A percentile compares a stretch with the other conserved stretches of the same genome.
These are phyloP conservation scores for Smallanthus sonchifolius DNA, from an alignment of 129 eudicot species.

Conservation along the genomic window DNA sequence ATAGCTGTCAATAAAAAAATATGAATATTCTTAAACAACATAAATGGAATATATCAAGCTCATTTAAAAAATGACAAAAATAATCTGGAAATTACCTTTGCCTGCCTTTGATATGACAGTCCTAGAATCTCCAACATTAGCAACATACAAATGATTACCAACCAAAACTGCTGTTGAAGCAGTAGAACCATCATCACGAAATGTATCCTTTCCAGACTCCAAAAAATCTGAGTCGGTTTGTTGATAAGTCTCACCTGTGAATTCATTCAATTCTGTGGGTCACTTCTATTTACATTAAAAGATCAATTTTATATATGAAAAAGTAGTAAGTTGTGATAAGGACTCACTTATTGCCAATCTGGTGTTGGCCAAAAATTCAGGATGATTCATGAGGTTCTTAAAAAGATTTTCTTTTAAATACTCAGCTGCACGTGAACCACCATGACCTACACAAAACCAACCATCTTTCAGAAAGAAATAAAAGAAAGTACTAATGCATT, in stretches of 20 bases:
- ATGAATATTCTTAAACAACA: not conserved
- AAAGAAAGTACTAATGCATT: not conserved
- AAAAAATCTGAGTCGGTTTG: conserved; percentile 66
- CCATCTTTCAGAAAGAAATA: conserved; percentile 5
- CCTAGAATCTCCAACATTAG: conserved; percentile 96
- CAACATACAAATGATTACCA: conserved; percentile 79
- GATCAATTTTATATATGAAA: not conserved
- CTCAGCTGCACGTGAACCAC: conserved; percentile 94
- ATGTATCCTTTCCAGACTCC: conserved; percentile 78
- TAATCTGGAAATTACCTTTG: conserved; percentile 47
- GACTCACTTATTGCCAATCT: conserved; percentile 74
- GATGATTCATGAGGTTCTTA: conserved; percentile 78
- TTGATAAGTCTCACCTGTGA: conserved; percentile 75
- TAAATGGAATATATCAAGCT: not conserved
- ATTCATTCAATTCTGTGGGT: conserved; percentile 11
- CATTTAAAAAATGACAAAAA: not conserved
- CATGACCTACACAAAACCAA: conserved; percentile 63
- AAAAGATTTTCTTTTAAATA: conserved; percentile 72
- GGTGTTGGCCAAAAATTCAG: conserved; percentile 58
- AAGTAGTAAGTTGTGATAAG: not conserved
- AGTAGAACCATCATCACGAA: conserved; percentile 92
- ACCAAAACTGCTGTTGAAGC: conserved; percentile 95
- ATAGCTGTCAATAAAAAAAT: conserved; percentile 50
- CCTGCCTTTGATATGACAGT: conserved; percentile 82
- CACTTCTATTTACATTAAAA: not conserved